Evolutionary conservation across 1,284 basidiomycete species (phyloP), one percentile per base, ranked within the genome.

Genomic region (Pterula multifida): DNA sequence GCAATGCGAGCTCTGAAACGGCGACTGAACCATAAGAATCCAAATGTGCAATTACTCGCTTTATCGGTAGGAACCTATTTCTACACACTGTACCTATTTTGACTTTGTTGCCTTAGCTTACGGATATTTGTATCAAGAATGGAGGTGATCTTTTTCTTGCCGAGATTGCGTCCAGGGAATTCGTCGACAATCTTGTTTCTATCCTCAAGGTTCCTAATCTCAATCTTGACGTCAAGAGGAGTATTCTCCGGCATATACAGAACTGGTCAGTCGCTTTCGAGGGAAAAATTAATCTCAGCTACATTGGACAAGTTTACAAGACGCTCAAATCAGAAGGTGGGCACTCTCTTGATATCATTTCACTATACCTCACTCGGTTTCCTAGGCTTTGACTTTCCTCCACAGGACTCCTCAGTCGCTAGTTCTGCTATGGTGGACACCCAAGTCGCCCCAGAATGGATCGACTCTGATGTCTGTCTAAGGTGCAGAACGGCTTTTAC

Each of bases 51-150:
- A 65, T 73, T 96, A 45, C 74, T 95, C 51, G 81, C 90, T 13
- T 75, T 97, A 21, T 42, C 39, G 17, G 39, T 42, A 76, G 81
- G 6, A 92, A 32, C 95, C 63, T 61, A 86, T 75, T 17, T 45
- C 32, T 47, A 52, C 45, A 50, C 24, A 6, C 49, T 23, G 58
- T 51, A 25, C 35, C 25, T 24, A 25, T 36, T 32, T 26, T 17
- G 1, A 45, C 47, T 36, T 36, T 45, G 55, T 56, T 42, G 19
- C 21, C n/a, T 6, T 56, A 93, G 89, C 72, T 98, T 48, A 84
- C 90, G 48, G 96, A 98, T 67, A 77, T 86, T 11, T 96, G 92
- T 60, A 80, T 98, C 67, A 99, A 99, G 82, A 99, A 99, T 61
- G 92, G 92, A 9, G 96, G 96, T 0, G 92, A 97, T 57, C 81